Evolutionary conservation across 2,329 filamentous ascomycete species (phyloP).

Genomic region (Ambrosiella beaveri): DNA sequence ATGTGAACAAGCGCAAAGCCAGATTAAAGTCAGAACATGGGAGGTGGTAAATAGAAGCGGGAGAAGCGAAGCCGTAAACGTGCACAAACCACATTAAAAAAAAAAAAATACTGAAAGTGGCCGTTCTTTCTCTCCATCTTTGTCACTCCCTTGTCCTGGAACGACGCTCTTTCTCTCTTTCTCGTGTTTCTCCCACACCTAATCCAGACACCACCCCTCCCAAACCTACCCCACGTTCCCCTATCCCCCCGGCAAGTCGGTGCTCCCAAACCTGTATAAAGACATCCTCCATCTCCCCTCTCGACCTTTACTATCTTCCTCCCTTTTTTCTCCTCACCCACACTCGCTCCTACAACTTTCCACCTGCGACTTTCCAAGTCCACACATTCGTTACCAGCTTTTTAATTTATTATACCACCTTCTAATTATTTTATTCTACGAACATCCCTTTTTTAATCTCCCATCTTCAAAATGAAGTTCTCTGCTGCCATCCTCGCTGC

Average conservation of each 20-base stretch:
- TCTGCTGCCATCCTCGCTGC: slow-evolving; percentile 33
- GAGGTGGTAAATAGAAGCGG: background rate
- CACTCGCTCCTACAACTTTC: slow-evolving; percentile 23
- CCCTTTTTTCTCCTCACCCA: slow-evolving; percentile 28
- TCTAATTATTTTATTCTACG: slow-evolving; percentile 26
- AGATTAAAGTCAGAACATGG: background rate
- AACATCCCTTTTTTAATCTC: slow-evolving; percentile 24
- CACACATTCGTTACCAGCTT: slow-evolving; percentile 13
- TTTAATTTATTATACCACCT: slow-evolving; percentile 14
- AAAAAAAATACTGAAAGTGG: too few relatives aligned
- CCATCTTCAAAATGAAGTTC: slow-evolving; percentile 45
- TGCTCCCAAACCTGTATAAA: slow-evolving; percentile 26
- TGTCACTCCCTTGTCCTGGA: background rate
- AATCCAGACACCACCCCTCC: background rate
- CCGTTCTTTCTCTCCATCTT: background rate
- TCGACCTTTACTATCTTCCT: slow-evolving; percentile 15
- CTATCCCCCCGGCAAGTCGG: background rate
- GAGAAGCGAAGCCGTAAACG: background rate
- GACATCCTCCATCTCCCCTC: slow-evolving; percentile 23
- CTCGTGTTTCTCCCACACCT: background rate
- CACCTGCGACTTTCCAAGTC: slow-evolving; percentile 11
- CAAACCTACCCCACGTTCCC: background rate
- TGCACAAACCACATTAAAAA: background rate
- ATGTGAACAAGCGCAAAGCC: background rate
- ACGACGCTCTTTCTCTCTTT: background rate